Conservation (phyloP, 2,329 filamentous ascomycete genomes). For the Penicillium sp. region DNA sequence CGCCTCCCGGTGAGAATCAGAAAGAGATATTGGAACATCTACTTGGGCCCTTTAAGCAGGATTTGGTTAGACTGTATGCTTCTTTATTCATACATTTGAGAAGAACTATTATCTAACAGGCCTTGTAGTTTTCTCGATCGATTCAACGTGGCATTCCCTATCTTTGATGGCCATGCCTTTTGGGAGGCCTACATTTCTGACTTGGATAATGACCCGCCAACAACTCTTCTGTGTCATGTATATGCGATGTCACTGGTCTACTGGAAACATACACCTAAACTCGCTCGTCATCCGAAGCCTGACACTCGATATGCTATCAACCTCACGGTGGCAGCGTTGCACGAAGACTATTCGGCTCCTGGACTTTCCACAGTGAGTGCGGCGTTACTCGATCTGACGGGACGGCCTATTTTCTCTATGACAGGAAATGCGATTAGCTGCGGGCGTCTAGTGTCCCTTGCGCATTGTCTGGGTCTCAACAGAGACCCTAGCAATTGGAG, state of each 20-base stretch:
- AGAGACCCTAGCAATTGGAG: conserved; percentile 54
- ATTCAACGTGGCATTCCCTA: conserved; percentile 58
- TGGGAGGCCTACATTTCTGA: conserved; percentile 46
- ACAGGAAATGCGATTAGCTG: conserved; percentile 56
- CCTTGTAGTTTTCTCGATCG: conserved; percentile 50
- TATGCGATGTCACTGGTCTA: conserved; percentile 57
- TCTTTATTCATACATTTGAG: conserved; percentile 17
- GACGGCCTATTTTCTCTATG: conserved; percentile 58
- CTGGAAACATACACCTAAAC: conserved; percentile 50
- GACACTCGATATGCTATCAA: conserved; percentile 62
- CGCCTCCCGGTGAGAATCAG: conserved; percentile 46
- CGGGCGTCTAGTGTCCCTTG: conserved; percentile 51
- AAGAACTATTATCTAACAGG: conserved; percentile 3
- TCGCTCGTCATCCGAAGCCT: conserved; percentile 48
- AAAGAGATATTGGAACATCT: conserved; percentile 57
- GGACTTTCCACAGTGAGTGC: conserved; percentile 57
- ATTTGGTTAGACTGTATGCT: conserved; percentile 51
- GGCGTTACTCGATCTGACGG: conserved; percentile 57
- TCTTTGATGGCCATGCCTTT: conserved; percentile 56
- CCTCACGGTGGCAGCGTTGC: conserved; percentile 56
- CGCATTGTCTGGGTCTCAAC: conserved; percentile 55
- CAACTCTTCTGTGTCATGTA: conserved; percentile 54
- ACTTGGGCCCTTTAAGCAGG: conserved; percentile 51
- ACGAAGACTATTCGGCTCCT: conserved; percentile 57
- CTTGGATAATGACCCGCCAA: conserved; percentile 49